Percentiles rank a stretch among this genome's conserved stretches.
Conservation (phyloP, 768 basidiomycete genomes). For the Tulasnella sp. region DNA sequence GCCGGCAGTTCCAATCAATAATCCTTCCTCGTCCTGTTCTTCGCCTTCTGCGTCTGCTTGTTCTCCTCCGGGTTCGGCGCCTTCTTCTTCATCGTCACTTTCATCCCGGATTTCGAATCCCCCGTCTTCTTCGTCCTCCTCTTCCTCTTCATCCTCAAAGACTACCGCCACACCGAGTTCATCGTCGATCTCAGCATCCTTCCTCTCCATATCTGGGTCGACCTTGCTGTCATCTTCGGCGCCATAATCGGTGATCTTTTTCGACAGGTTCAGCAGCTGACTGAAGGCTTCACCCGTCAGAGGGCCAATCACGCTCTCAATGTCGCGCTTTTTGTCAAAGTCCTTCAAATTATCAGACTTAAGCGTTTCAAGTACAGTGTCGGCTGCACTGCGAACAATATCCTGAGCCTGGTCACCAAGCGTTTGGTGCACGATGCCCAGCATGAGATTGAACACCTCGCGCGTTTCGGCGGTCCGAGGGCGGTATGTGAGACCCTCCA, state of each 20-base stretch:
- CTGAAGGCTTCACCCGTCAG: constrained; percentile 72
- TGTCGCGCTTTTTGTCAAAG: constrained; percentile 95
- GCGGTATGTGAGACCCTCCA: constrained; percentile 88
- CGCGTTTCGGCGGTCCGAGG: constrained; percentile 92
- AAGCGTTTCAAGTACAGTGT: constrained; percentile 79
- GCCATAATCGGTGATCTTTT: constrained; percentile 95
- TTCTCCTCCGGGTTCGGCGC: constrained; percentile 43
- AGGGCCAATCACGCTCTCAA: constrained; percentile 66
- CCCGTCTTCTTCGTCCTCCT: constrained; percentile 77
- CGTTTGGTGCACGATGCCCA: constrained; percentile 72
- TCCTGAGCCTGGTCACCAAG: constrained; percentile 96
- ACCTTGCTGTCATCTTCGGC: constrained; percentile 76
- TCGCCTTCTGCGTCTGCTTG: constrained; percentile 42
- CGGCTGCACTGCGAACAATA: constrained; percentile 92
- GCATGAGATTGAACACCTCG: constrained; percentile 88
- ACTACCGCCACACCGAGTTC: constrained; percentile 97
- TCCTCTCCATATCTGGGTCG: constrained; percentile 75
- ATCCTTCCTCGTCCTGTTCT: constrained; percentile 54
- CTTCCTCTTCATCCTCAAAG: constrained; percentile 95
- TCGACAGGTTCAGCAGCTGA: constrained; percentile 76
- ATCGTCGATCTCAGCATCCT: constrained; percentile 89
- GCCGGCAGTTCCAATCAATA: constrained; percentile 74
- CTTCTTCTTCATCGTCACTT: constrained; percentile 58
- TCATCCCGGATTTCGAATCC: constrained; percentile 85
- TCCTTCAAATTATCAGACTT: constrained; percentile 89